Conservation (phyloP, 2,329 filamentous ascomycete genomes). For the Diplodia corticola region DNA sequence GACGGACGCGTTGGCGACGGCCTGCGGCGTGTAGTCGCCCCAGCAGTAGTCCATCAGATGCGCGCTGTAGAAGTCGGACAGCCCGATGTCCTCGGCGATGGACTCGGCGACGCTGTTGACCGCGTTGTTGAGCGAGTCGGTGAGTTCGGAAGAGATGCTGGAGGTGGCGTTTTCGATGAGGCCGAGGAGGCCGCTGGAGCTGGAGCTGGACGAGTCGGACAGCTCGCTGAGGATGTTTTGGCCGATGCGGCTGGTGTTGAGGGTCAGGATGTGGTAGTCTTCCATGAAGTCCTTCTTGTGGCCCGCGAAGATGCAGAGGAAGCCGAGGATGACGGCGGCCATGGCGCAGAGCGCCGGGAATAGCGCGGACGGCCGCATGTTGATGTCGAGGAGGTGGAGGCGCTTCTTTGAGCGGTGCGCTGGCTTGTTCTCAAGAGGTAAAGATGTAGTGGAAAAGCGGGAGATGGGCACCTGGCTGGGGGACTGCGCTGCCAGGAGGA, state of each 20-base stretch:
- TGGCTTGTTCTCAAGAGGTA: not conserved
- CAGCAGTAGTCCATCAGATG: constrained; percentile 63
- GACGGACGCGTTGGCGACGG: constrained; percentile 47
- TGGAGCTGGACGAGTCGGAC: constrained; percentile 12
- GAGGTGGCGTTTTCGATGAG: constrained; percentile 35
- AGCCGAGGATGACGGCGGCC: constrained; percentile 57
- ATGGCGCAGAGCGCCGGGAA: constrained; percentile 54
- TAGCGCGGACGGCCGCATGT: constrained; percentile 51
- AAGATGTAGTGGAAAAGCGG: not conserved
- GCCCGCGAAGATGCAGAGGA: constrained; percentile 63
- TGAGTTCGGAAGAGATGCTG: constrained; percentile 41
- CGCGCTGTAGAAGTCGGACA: constrained; percentile 62
- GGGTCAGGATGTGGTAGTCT: constrained; percentile 57
- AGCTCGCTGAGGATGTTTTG: constrained; percentile 30
- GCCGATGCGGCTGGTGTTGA: constrained; percentile 60
- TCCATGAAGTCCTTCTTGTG: constrained; percentile 55
- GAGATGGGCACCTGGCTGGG: not conserved
- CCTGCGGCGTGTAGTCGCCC: constrained; percentile 47
- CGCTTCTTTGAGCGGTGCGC: not conserved
- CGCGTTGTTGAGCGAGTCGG: constrained; percentile 36
- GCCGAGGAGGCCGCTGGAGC: constrained; percentile 21
- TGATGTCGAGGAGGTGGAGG: constrained; percentile 36
- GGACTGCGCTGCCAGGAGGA: too few relatives aligned
- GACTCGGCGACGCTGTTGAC: constrained; percentile 34
- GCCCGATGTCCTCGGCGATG: constrained; percentile 51